These are phyloP conservation scores for Arachis stenosperma DNA, from an alignment of 306 rosid genomes.

Conservation along the genomic window DNA sequence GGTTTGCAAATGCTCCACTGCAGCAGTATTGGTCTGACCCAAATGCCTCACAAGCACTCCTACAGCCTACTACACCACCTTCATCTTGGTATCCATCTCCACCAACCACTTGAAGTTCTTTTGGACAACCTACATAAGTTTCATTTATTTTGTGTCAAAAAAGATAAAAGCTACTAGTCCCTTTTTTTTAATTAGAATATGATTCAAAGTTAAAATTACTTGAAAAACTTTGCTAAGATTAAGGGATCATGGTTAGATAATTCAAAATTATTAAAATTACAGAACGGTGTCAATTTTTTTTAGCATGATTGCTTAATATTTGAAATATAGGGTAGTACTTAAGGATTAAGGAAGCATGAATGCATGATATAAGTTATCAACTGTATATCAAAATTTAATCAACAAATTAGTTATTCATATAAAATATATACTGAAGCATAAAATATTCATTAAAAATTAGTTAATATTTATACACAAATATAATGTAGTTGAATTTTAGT, in stretches of 20 bases:
- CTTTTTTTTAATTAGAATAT: not conserved
- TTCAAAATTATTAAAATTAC: not conserved
- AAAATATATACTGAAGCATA: too few species aligned
- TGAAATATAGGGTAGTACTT: not conserved
- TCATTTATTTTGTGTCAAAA: not conserved
- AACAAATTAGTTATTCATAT: too few species aligned
- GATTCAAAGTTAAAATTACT: not conserved
- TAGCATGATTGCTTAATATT: not conserved
- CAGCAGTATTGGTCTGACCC: slow-evolving; percentile 83
- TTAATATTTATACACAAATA: too few species aligned
- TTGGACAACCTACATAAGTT: slow-evolving; percentile 74
- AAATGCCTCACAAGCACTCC: slow-evolving; percentile 90
- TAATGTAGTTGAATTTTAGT: too few species aligned
- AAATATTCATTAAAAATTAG: too few species aligned
- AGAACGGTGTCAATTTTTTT: not conserved
- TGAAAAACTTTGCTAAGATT: not conserved
- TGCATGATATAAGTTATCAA: too few species aligned
- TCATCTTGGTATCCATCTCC: slow-evolving; percentile 53
- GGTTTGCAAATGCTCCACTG: slow-evolving; percentile 83
- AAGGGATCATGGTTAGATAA: not conserved
- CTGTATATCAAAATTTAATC: too few species aligned
- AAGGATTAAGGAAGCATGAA: too few species aligned
- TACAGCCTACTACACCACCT: slow-evolving; percentile 72
- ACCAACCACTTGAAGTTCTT: slow-evolving; percentile 86
- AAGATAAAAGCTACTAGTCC: not conserved